phyloP scores from a whole-genome alignment of 169 alveolate species.

The Babesia bigemina region DNA sequence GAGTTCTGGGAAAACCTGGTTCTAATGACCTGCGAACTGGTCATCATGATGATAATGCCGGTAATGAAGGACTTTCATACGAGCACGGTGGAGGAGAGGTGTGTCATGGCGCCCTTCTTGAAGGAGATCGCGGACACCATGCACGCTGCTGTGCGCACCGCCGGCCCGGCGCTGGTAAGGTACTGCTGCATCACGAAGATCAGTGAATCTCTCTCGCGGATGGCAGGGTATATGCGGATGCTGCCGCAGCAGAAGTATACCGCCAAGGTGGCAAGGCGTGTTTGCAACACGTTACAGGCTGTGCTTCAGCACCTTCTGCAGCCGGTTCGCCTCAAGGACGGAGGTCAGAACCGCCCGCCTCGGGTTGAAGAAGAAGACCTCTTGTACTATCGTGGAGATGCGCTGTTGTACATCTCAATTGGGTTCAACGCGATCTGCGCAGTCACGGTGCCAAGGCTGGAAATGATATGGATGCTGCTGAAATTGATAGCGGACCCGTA shows the following conservation, averaged over 20 bases:
- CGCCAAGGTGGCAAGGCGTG: too few relatives aligned
- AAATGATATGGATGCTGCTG: slow-evolving; percentile 1
- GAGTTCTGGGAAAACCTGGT: not conserved
- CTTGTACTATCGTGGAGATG: not conserved
- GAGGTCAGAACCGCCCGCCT: not conserved
- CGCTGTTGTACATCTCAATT: not conserved
- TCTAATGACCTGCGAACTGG: not conserved
- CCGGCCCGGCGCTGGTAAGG: not conserved
- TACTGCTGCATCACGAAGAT: not conserved
- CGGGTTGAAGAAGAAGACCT: not conserved
- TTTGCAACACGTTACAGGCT: not conserved
- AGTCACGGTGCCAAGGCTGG: not conserved
- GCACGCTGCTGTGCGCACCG: not conserved
- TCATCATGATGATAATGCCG: not conserved
- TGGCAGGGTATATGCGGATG: not conserved
- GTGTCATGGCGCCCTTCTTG: not conserved
- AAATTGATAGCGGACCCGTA: not conserved
- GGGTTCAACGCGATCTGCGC: slow-evolving; percentile 14
- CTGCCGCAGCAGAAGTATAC: not conserved
- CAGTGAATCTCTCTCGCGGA: not conserved
- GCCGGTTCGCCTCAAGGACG: not conserved
- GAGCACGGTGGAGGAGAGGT: too few relatives aligned
- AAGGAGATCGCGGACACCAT: not conserved
- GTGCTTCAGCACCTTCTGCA: not conserved
- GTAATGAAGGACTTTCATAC: not conserved